Percentiles rank a stretch among this genome's conserved stretches.
Conservation (phyloP, 2,329 filamentous ascomycete genomes). For the Colletotrichum echinochloae region DNA sequence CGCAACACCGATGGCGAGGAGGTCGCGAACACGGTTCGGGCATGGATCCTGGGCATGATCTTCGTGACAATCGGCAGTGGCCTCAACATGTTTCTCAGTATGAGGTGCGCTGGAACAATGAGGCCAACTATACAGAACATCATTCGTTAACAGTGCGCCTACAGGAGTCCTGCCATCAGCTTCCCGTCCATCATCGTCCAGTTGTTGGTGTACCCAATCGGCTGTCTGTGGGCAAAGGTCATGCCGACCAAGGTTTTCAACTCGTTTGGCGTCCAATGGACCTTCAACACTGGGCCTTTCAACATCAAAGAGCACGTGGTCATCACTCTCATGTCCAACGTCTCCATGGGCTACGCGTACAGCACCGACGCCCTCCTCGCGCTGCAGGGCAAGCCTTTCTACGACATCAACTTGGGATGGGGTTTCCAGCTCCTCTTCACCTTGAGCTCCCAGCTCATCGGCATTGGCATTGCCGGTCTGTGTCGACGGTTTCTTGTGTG, state of each 20-base stretch:
- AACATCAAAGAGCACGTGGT: slow-evolving; percentile 62
- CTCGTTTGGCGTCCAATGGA: slow-evolving; percentile 50
- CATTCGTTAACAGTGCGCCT: slow-evolving; percentile 44
- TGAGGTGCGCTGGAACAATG: slow-evolving; percentile 34
- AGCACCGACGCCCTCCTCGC: slow-evolving; percentile 55
- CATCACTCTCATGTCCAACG: slow-evolving; percentile 62
- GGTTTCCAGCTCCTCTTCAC: slow-evolving; percentile 68
- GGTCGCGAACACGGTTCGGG: slow-evolving; percentile 53
- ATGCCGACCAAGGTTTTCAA: slow-evolving; percentile 56
- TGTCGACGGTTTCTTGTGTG: slow-evolving; percentile 67
- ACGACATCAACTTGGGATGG: slow-evolving; percentile 62
- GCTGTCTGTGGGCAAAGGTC: slow-evolving; percentile 56
- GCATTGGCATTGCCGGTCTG: slow-evolving; percentile 70
- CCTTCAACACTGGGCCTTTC: slow-evolving; percentile 56
- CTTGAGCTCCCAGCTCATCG: slow-evolving; percentile 70
- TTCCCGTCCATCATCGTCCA: slow-evolving; percentile 53
- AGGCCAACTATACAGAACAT: neutral
- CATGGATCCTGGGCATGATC: slow-evolving; percentile 58
- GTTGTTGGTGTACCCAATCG: slow-evolving; percentile 57
- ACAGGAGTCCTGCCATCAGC: slow-evolving; percentile 43
- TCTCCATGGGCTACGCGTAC: slow-evolving; percentile 61
- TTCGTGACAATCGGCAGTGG: slow-evolving; percentile 59
- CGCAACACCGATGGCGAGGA: slow-evolving; percentile 38
- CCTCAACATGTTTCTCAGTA: slow-evolving; percentile 35
- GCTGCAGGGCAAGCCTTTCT: slow-evolving; percentile 57